Conservation (phyloP, 176 grass and related monocot species). For the Aegilops umbellulata region DNA sequence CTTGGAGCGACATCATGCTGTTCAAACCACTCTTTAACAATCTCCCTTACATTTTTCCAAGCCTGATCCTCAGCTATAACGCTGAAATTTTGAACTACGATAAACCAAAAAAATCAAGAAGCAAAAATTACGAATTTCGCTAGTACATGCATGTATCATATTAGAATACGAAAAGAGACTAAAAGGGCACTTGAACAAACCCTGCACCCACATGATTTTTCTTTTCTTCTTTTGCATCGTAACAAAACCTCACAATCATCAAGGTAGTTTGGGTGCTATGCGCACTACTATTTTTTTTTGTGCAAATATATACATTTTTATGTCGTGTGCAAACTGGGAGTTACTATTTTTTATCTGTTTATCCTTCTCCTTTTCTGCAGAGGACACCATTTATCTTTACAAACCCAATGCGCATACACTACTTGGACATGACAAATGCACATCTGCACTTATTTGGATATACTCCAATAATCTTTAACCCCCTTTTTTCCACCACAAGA, state of each 20-base stretch:
- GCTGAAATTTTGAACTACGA: background rate
- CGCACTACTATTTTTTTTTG: background rate
- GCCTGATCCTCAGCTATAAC: background rate
- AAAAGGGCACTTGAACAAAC: background rate
- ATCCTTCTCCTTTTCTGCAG: no score
- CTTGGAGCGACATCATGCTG: background rate
- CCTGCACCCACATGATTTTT: background rate
- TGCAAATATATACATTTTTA: no score
- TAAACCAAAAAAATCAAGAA: background rate
- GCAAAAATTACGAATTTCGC: background rate
- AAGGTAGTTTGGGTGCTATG: background rate
- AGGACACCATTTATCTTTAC: no score
- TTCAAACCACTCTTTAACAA: background rate
- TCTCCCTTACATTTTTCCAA: background rate
- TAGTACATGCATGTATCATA: background rate
- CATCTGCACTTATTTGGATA: no score
- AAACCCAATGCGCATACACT: no score
- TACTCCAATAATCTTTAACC: background rate
- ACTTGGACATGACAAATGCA: no score
- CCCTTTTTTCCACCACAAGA: background rate
- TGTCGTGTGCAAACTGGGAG: no score
- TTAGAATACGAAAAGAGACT: no score
- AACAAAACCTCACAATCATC: background rate
- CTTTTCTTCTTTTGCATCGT: background rate
- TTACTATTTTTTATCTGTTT: no score